phyloP scores from a whole-genome alignment of 2,329 filamentous ascomycete species.

The Hypoxylon sp. region DNA sequence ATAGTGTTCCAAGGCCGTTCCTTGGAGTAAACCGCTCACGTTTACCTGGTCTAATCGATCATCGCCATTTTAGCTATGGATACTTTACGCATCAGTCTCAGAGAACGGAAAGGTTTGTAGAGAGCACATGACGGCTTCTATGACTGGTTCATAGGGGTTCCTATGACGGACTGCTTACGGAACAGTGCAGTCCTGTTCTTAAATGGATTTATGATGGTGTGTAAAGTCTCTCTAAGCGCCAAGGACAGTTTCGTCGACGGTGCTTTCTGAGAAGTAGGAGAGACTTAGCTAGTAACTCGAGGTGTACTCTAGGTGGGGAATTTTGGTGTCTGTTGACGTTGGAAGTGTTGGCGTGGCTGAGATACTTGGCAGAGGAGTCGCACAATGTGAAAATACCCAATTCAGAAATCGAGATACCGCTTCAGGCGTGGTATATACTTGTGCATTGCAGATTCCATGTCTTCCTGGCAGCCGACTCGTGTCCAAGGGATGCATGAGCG shows the following conservation, averaged over 20 bases:
- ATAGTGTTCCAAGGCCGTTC: background rate
- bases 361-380: slow-evolving; percentile 30
- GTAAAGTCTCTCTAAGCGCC: slow-evolving; percentile 3
- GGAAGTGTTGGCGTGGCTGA: slow-evolving; percentile 29
- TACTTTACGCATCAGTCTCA: background rate
- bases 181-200: background rate
- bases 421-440: slow-evolving; percentile 27
- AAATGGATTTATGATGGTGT: background rate
- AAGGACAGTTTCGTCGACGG: slow-evolving; percentile 6
- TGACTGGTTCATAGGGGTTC: background rate
- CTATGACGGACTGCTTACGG: background rate
- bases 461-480: slow-evolving; percentile 17
- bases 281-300: background rate
- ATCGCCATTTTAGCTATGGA: background rate
- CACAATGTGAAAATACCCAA: slow-evolving; percentile 24
- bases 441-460: slow-evolving; percentile 20
- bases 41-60: background rate
- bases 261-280: background rate
- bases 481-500: slow-evolving; percentile 16
- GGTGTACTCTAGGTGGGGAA: slow-evolving; percentile 6
- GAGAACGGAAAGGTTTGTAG: background rate
- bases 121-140: background rate
- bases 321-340: background rate
- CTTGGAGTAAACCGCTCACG: background rate
- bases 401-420: slow-evolving; percentile 34